A percentile compares a stretch with the other conserved stretches of the same genome.
Conservation (phyloP, 805 yeast genomes). For the Barnettozyma pratensis region DNA sequence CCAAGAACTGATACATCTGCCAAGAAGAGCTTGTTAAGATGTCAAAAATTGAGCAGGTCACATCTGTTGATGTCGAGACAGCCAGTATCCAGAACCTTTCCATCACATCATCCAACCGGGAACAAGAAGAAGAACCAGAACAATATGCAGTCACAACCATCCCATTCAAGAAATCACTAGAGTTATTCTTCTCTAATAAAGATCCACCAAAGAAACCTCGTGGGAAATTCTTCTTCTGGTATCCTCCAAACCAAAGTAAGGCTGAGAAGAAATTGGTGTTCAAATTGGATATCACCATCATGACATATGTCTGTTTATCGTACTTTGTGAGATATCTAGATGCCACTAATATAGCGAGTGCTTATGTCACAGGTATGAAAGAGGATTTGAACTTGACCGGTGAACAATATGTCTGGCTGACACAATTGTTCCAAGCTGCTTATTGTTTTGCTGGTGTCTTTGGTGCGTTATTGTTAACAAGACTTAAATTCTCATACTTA, state of each 20-base stretch:
- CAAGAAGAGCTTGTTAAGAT: too few relatives aligned
- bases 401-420: conserved; percentile 30
- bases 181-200: conserved; percentile 13
- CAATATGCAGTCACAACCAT: conserved; percentile 2
- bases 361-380: conserved; percentile 52
- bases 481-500: conserved; percentile 4
- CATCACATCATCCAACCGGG: too few relatives aligned
- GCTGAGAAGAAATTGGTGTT: conserved; percentile 7
- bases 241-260: conserved; percentile 8
- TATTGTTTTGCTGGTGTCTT: conserved; percentile 8
- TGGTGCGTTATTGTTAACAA: conserved; percentile 5
- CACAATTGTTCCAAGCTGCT: conserved; percentile 5
- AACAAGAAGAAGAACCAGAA: not conserved
- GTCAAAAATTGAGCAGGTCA: too few relatives aligned
- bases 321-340: conserved; percentile 45
- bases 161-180: conserved; percentile 9
- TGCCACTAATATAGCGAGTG: conserved; percentile 50
- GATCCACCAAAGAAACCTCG: conserved; percentile 10
- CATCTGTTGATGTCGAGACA: not conserved
- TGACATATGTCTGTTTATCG: conserved; percentile 13
- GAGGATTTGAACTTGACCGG: conserved; percentile 46
- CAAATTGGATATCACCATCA: conserved; percentile 10
- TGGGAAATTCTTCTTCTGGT: conserved; percentile 16
- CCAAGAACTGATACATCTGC: too few relatives aligned
- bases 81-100: not conserved